Evolutionary conservation across 768 basidiomycete genomes (phyloP).

Genomic region (Tephrocybe sp.): DNA sequence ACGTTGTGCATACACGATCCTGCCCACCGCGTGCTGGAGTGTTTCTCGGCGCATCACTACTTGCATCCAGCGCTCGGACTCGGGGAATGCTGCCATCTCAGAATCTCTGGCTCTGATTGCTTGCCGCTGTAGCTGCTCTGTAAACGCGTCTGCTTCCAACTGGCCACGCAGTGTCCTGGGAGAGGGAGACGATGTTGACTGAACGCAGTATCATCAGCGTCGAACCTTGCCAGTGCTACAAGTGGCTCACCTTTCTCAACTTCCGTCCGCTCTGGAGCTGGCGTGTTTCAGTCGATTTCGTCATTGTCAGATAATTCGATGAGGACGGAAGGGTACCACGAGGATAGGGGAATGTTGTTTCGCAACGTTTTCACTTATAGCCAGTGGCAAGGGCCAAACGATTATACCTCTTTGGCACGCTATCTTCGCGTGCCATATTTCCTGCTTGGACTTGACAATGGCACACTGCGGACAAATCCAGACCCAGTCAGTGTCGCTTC

Average conservation of each 20-base stretch:
- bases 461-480: constrained; percentile 3
- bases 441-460: constrained; percentile 7
- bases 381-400: constrained; percentile 1
- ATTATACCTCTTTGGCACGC: constrained; percentile 8
- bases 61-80: constrained; percentile 28
- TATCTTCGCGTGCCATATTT: constrained; percentile 13
- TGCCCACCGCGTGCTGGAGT: constrained; percentile 26
- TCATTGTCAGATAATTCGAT: background rate
- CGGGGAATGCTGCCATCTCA: constrained; percentile 1
- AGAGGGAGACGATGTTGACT: constrained; percentile 27
- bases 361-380: constrained; percentile 9
- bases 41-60: constrained; percentile 29
- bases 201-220: background rate
- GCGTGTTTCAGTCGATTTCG: background rate
- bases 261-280: background rate
- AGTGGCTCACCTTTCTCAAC: constrained; percentile 23
- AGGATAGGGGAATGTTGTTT: constrained; percentile 12
- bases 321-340: background rate
- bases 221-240: background rate
- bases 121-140: constrained; percentile 15
- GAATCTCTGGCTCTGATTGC: constrained; percentile 10
- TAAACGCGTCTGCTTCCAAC: constrained; percentile 2
- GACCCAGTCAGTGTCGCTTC: background rate
- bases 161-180: constrained; percentile 7
- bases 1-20: constrained; percentile 22